These are phyloP conservation scores for Amesomyces nigricolor DNA, from an alignment of 2,329 filamentous ascomycete genomes.

Conservation along the genomic window DNA sequence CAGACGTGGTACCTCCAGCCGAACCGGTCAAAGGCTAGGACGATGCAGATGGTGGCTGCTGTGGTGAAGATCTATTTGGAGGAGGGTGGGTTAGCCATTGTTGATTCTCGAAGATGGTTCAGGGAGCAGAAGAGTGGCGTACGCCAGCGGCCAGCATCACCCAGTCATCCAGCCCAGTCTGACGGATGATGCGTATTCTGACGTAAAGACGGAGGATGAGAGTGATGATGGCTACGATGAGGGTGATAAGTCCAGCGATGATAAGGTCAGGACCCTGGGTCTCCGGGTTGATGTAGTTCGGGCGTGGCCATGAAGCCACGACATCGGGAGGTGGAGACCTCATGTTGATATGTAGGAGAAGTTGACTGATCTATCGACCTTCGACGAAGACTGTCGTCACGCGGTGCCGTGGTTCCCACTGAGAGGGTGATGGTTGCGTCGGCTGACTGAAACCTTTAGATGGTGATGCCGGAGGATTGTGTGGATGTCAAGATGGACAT, in stretches of 20 bases:
- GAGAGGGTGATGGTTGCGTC: no score
- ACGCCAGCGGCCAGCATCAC: slow-evolving; percentile 37
- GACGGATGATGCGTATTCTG: slow-evolving; percentile 32
- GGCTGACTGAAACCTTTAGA: no score
- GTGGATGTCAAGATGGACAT: background rate
- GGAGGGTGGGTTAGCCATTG: no score
- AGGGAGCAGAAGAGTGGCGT: slow-evolving; percentile 7
- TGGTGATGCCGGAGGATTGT: no score
- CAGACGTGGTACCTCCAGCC: slow-evolving; percentile 37
- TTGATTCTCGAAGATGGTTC: background rate
- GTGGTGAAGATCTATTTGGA: slow-evolving; percentile 29
- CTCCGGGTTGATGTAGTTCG: slow-evolving; percentile 35
- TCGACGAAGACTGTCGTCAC: no score
- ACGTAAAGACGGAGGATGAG: slow-evolving; percentile 36
- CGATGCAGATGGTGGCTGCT: slow-evolving; percentile 32
- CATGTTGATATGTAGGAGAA: slow-evolving; percentile 24
- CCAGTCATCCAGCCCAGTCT: slow-evolving; percentile 37
- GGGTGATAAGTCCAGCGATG: slow-evolving; percentile 34
- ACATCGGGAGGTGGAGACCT: slow-evolving; percentile 34
- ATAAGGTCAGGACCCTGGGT: slow-evolving; percentile 35
- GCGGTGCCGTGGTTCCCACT: no score
- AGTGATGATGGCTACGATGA: slow-evolving; percentile 32
- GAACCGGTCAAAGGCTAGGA: slow-evolving; percentile 32
- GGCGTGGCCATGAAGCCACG: slow-evolving; percentile 33
- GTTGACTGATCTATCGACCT: background rate